Conservation (phyloP, 2,329 filamentous ascomycete species). For the Orbilia javanica region DNA sequence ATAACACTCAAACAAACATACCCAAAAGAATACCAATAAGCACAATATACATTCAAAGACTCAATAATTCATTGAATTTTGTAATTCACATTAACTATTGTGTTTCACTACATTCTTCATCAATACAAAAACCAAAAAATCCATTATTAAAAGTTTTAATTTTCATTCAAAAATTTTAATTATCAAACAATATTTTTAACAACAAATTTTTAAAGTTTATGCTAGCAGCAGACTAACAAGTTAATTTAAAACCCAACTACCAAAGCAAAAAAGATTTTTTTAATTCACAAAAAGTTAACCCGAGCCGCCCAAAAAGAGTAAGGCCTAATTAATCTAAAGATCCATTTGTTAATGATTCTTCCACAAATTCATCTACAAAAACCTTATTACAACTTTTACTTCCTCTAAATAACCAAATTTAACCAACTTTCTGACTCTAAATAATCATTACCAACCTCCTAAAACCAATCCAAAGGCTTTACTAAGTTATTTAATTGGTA, state of each 20-base stretch:
- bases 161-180: constrained; percentile 25
- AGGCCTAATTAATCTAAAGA: too few species aligned
- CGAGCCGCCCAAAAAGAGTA: too few species aligned
- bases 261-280: constrained; percentile 7
- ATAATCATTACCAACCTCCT: constrained; percentile 63
- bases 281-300: constrained; percentile 1
- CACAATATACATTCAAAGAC: too few species aligned
- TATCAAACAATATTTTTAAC: constrained; percentile 2
- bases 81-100: constrained; percentile 66
- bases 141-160: constrained; percentile 66
- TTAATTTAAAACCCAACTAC: neutral
- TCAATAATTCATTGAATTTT: too few species aligned
- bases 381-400: constrained; percentile 68
- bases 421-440: constrained; percentile 65
- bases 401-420: constrained; percentile 68
- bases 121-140: constrained; percentile 67
- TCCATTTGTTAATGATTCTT: constrained; percentile 64
- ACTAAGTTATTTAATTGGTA: constrained; percentile 64
- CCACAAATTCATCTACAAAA: constrained; percentile 67
- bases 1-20: constrained; percentile 65
- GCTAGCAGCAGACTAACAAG: neutral
- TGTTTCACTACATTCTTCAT: constrained; percentile 68
- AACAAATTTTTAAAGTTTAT: neutral
- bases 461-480: constrained; percentile 66
- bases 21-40: too few species aligned